Conservation (phyloP, 139 green algal genomes). For the Limnomonas spitsbergensis region DNA sequence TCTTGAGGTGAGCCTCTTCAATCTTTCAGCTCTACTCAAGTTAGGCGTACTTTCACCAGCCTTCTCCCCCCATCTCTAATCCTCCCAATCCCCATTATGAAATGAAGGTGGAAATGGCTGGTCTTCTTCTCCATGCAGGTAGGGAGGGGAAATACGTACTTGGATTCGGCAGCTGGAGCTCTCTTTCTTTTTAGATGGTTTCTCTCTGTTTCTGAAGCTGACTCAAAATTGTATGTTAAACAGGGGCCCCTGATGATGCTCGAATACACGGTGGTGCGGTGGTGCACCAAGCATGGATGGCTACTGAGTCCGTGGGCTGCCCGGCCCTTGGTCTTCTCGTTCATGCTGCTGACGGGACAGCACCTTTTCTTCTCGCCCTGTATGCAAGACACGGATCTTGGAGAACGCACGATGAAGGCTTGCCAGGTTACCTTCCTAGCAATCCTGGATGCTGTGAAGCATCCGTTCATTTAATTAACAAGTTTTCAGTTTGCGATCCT, state of each 20-base stretch:
- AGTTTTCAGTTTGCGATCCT: too few species aligned
- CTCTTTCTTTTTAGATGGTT: neutral
- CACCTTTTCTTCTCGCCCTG: neutral
- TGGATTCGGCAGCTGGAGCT: neutral
- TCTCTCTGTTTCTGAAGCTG: neutral
- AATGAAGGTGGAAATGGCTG: constrained; percentile 16
- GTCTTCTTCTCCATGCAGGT: neutral
- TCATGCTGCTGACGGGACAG: neutral
- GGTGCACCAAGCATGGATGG: neutral
- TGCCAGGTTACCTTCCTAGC: neutral
- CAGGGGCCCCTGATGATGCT: constrained; percentile 9
- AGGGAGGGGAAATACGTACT: neutral
- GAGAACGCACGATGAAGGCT: neutral
- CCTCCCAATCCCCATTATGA: too few species aligned
- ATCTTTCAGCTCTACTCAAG: too few species aligned
- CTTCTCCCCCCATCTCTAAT: too few species aligned
- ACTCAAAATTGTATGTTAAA: neutral
- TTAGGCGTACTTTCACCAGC: too few species aligned
- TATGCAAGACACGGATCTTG: constrained; percentile 1
- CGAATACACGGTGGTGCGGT: neutral
- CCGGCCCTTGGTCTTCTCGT: neutral
- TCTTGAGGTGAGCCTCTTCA: too few species aligned
- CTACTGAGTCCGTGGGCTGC: neutral
- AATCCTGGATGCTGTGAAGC: too few species aligned
- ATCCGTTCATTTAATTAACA: too few species aligned